Evolutionary conservation across 176 grass and related monocot genomes (phyloP), one percentile per base, ranked within the genome.

Genomic region (Alopecurus myosuroides): DNA sequence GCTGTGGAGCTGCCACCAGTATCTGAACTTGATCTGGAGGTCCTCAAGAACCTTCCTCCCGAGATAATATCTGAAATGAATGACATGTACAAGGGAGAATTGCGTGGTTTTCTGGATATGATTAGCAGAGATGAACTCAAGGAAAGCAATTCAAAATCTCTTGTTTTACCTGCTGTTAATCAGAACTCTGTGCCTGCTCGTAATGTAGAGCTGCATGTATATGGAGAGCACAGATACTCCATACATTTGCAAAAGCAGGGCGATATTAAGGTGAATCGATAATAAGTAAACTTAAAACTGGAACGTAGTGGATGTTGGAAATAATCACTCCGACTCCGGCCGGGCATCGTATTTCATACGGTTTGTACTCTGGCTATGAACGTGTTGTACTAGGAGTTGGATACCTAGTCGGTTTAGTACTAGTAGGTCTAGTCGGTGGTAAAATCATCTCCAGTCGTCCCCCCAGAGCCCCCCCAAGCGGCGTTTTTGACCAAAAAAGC

Each of bases 61-160:
- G 93, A 95, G 83, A 95, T 98, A 85, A 80, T 98, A 29, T 98
- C 78, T 67, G 91, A 98, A 84, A 98, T 98, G 85, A 86, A 98
- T 89, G 85, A 74, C 50, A 79, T 90, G 84, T 95, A 98, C 81
- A 92, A 92, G 71, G 96, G 96, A 79, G 83, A 95, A 80, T 85
- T 98, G 60, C 74, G 74, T 70, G 70, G 85, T 92, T 85, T 92
- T 74, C 76, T 98, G 22, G 56, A 88, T 9, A 85, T 8, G 46
- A 44, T 42, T 41, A 50, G 70, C 56, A 22, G 46, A 22, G 85
- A 74, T 46, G 82, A 87, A 31, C 82, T 58, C 82, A 88, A 60
- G 64, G 70, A 42, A 80, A 83, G 18, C 31, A 20, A 25, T 78
- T 84, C 77, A 74, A 88, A 89, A 60, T 85, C 61, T 60, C 34